Evolutionary conservation across 2,329 filamentous ascomycete species (phyloP), one percentile per base, ranked within the genome.

Genomic region (Akanthomyces lecanii): DNA sequence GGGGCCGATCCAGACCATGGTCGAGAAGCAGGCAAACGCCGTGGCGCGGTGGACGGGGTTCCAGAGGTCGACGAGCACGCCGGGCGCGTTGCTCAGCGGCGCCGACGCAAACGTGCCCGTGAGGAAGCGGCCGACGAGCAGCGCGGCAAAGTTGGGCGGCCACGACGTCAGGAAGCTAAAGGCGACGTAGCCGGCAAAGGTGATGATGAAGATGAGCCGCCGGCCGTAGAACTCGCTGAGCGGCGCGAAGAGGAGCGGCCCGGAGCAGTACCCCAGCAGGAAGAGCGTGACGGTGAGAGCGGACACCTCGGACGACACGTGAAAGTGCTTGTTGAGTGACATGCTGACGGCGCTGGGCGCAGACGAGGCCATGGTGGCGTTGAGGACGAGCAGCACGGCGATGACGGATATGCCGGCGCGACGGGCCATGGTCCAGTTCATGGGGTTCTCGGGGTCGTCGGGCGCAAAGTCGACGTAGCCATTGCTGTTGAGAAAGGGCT

Each of bases 181-280:
- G 48, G 76, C 74, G 28, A 83, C 71, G 65, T 84, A 84, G 45
- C 78, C 52, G 14, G 69, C 71, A 69, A 84, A 83, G 0, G 77
- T 77, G 53, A 79, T 70, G 69, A 82, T 80, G 66, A 85, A 82
- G 53, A 85, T 78, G 76, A 77, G 81, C 67, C 81, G 69, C 8
- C 83, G 75, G 14, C 83, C 82, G 69, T 82, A 86, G 63, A 85
- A 82, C 70, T 86, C 84, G 44, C 78, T 82, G 23, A 85, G 68
- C 0, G 84, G 85, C 1, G 83, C 84, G 67, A 84, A 87, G 2
- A 85, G 55, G 3, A 88, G 73, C 0, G 85, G 85, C 0, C 85
- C 85, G 2, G 81, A 78, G 65, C 81, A 82, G 70, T 87, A 88
- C 4, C 74, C 83, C 4, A 85, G 74, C 30, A 85, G 73, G 66